Conservation (phyloP, 139 green algal genomes). For the Desmodesmus armatus region DNA sequence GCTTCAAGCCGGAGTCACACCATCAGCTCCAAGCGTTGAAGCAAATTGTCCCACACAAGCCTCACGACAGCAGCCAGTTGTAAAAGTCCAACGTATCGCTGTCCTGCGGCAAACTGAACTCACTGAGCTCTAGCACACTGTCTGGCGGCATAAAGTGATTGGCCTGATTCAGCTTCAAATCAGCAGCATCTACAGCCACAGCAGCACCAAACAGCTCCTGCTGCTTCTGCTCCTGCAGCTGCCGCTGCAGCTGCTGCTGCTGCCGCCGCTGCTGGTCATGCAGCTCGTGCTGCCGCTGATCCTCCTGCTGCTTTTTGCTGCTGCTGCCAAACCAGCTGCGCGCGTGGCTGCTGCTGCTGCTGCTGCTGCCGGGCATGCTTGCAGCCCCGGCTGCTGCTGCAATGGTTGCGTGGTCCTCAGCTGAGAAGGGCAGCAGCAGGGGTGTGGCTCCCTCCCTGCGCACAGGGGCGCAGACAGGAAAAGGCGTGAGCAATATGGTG, state of each 20-base stretch:
- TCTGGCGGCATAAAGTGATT: slow-evolving; percentile 59
- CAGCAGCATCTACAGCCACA: not conserved
- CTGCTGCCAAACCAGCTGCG: too few species aligned
- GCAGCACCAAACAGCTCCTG: slow-evolving; percentile 1
- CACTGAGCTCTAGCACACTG: slow-evolving; percentile 66
- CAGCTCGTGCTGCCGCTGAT: not conserved
- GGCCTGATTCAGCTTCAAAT: slow-evolving; percentile 35
- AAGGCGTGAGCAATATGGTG: too few species aligned
- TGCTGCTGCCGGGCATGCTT: not conserved
- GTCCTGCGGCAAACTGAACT: slow-evolving; percentile 77
- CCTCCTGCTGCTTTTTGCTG: not conserved
- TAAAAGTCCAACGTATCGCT: slow-evolving; percentile 56
- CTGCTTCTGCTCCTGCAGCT: slow-evolving; percentile 29
- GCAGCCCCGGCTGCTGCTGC: not conserved
- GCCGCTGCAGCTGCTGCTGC: slow-evolving; percentile 24
- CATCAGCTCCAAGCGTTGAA: not conserved
- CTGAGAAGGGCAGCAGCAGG: slow-evolving; percentile 58
- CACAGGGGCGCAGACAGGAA: too few species aligned
- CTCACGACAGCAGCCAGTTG: slow-evolving; percentile 30
- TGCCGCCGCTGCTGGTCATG: slow-evolving; percentile 19
- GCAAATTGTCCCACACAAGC: too few species aligned
- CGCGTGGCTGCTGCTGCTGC: slow-evolving; percentile 18
- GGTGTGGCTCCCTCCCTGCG: slow-evolving; percentile 66
- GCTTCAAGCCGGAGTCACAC: too few species aligned
- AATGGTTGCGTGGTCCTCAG: not conserved